Evolutionary conservation across 2,329 filamentous ascomycete species (phyloP), one percentile per base, ranked within the genome.

Genomic region (Xylariaceae sp.): DNA sequence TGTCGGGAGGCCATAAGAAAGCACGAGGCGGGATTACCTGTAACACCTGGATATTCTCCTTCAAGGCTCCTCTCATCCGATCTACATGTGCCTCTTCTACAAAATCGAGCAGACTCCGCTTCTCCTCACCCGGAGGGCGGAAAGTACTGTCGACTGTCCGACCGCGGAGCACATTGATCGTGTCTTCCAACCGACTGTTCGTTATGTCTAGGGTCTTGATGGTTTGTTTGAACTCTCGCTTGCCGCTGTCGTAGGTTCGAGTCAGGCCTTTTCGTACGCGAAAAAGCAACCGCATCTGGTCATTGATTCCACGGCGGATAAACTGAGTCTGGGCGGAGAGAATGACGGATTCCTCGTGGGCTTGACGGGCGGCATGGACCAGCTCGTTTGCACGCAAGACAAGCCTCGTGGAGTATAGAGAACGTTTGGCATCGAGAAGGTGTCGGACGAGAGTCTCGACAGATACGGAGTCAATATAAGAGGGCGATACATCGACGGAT

Each of bases 341-440:
- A 8, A 92, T 80, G 56, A 90, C 87, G 52, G 87, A 87, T 66
- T 94, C 88, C 70, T 96, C 90, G 64, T 96, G 80, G 39, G 90
- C 83, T 37, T 81, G 78, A 39, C 91, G 87, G 3, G 92, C 90
- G 11, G 84, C 80, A 17, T 85, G 90, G 50, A 94, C 88, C 58
- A 97, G 86, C 69, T 95, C 89, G 71, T 94, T 92, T 65, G 92
- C 92, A 61, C 90, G 89, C 71, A 90, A 87, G 55, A 97, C 90
- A 61, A 89, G 86, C 48, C 81, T 85, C 72, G 95, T 92, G 9
- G 91, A 91, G 13, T 89, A 89, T 3, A 97, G 82, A 1, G 92
- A 92, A 50, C 90, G 86, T 73, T 97, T 97, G 7, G 93, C 89
- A 35, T 88, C 87, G 47, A 97, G 85, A 41, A 97, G 87, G 75